Percentiles rank a stretch among this genome's conserved stretches.
Conservation (phyloP, 371 early-diverging fungal species). For the Zychaea mexicana region DNA sequence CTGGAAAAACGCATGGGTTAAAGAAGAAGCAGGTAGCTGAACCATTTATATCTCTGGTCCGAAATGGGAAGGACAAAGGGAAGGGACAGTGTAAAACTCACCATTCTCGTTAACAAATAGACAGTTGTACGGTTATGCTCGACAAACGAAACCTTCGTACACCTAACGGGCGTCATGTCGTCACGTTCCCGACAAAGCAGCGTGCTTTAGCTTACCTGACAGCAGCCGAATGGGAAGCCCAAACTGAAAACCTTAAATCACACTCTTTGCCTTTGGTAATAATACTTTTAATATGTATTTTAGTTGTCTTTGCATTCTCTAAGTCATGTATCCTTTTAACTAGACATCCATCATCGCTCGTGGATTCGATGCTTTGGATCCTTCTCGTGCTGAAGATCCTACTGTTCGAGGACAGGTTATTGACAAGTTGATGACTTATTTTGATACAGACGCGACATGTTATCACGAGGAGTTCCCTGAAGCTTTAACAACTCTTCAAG, state of each 20-base stretch:
- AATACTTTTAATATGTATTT: neutral
- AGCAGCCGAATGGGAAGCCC: conserved; percentile 94
- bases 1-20: conserved; percentile 73
- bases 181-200: conserved; percentile 63
- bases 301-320: neutral
- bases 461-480: conserved; percentile 83
- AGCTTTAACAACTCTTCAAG: conserved; percentile 75
- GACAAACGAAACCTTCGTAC: conserved; percentile 86
- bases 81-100: too few relatives aligned
- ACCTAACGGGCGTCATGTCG: conserved; percentile 68
- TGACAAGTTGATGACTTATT: conserved; percentile 74
- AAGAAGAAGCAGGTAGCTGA: conserved; percentile 56
- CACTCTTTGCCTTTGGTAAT: conserved; percentile 88
- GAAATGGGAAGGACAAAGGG: neutral
- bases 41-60: too few relatives aligned
- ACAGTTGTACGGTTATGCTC: conserved; percentile 64
- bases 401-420: conserved; percentile 66
- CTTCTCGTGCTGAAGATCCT: conserved; percentile 29
- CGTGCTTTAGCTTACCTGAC: conserved; percentile 76
- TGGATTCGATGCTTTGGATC: conserved; percentile 75
- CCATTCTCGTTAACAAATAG: too few relatives aligned
- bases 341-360: conserved; percentile 89
- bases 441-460: conserved; percentile 90
- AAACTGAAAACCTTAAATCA: conserved; percentile 73
- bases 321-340: neutral